These are phyloP conservation scores for Colletotrichum karsti DNA, from an alignment of 2,329 filamentous ascomycete genomes.

Conservation along the genomic window DNA sequence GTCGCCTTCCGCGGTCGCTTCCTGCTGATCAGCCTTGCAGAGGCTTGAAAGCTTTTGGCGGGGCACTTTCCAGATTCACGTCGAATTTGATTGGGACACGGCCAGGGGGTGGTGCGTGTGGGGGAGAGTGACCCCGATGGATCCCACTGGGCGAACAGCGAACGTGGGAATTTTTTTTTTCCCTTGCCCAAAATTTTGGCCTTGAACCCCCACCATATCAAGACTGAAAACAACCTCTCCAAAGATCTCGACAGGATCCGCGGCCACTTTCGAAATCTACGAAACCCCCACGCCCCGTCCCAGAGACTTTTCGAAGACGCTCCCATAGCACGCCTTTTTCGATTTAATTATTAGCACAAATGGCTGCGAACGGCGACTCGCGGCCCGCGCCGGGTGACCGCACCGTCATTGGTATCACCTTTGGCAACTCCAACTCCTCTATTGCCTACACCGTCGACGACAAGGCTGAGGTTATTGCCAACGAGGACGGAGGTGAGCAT, in stretches of 20 bases:
- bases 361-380: slow-evolving; percentile 56
- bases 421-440: slow-evolving; percentile 98
- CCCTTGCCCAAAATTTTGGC: slow-evolving; percentile 24
- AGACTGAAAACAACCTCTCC: slow-evolving; percentile 17
- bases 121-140: not conserved
- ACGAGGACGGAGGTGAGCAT: slow-evolving; percentile 84
- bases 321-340: not conserved
- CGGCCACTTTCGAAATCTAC: slow-evolving; percentile 5
- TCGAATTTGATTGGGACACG: slow-evolving; percentile 21
- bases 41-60: slow-evolving; percentile 32
- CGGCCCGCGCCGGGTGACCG: slow-evolving; percentile 64
- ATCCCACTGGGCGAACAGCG: slow-evolving; percentile 13
- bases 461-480: slow-evolving; percentile 97
- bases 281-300: not conserved
- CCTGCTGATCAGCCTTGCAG: slow-evolving; percentile 25
- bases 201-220: slow-evolving; percentile 30
- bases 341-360: slow-evolving; percentile 36
- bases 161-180: slow-evolving; percentile 26
- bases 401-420: slow-evolving; percentile 91
- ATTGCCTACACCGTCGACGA: slow-evolving; percentile 94
- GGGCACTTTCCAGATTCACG: slow-evolving; percentile 14
- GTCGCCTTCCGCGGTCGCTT: not conserved
- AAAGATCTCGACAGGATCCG: slow-evolving; percentile 13
- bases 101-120: slow-evolving; percentile 11
- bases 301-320: not conserved